Evolutionary conservation across 1,139 yeast species (phyloP).

Genomic region (Protomyces macrosporus): DNA sequence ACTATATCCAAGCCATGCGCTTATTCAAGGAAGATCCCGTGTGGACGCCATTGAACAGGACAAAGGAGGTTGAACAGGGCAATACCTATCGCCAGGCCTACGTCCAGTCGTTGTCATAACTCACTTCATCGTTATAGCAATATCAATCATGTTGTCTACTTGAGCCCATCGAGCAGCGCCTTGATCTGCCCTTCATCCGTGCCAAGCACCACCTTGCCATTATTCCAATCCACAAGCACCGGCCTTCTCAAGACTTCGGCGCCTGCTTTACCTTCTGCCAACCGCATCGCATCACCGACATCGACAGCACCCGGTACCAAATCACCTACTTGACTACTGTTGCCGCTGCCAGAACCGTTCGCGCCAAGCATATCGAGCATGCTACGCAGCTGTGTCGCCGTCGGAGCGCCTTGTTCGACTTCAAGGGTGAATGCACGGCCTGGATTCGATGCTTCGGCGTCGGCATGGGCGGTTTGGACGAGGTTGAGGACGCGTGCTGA

Average conservation of each 20-base stretch:
- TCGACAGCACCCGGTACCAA: slow-evolving; percentile 17
- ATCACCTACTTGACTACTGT: slow-evolving; percentile 3
- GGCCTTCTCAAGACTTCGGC: slow-evolving; percentile 4
- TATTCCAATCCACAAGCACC: slow-evolving; percentile 19
- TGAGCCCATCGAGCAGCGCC: slow-evolving; percentile 8
- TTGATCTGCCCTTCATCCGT: slow-evolving; percentile 12
- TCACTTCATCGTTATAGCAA: slow-evolving; percentile 33
- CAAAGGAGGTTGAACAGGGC: slow-evolving; percentile 39
- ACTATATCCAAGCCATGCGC: slow-evolving; percentile 70
- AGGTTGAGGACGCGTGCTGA: slow-evolving; percentile 11
- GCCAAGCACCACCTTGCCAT: slow-evolving; percentile 20
- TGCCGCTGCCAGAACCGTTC: no score
- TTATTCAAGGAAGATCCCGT: slow-evolving; percentile 70
- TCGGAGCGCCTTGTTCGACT: slow-evolving; percentile 16
- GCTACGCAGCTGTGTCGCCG: slow-evolving; percentile 16
- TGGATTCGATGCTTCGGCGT: slow-evolving; percentile 1
- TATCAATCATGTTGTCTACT: neutral
- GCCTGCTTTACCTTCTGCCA: neutral
- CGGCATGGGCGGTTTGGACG: slow-evolving; percentile 17
- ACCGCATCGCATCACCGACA: slow-evolving; percentile 5
- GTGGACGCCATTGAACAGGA: slow-evolving; percentile 84
- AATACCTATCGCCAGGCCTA: slow-evolving; percentile 45
- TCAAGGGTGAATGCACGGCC: slow-evolving; percentile 15
- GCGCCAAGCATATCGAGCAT: slow-evolving; percentile 16
- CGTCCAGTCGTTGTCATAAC: slow-evolving; percentile 33